A percentile compares a stretch with the other conserved stretches of the same genome.
Conservation (phyloP, 2,329 filamentous ascomycete species). For the Aspergillus thermomutatus region DNA sequence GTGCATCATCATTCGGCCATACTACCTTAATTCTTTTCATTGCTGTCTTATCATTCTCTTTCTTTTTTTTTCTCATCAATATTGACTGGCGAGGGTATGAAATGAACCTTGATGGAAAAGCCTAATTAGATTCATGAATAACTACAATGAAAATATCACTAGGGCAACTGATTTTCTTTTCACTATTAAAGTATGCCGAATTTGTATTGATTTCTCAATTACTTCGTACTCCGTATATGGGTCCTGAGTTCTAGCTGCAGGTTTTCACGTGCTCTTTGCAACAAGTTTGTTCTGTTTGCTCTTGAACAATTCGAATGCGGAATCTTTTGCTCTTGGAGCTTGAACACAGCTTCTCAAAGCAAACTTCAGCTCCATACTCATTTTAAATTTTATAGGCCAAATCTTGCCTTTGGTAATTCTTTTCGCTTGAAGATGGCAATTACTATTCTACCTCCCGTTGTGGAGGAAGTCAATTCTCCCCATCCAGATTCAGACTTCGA, state of each 20-base stretch:
- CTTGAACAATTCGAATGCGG: not conserved
- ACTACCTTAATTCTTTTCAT: not conserved
- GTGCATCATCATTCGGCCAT: not conserved
- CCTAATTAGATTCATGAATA: not conserved
- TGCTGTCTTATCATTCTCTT: not conserved
- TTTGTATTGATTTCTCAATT: not conserved
- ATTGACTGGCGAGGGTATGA: not conserved
- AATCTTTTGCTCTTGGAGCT: slow-evolving; percentile 2
- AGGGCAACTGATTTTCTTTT: too few species aligned
- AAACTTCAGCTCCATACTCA: slow-evolving; percentile 1
- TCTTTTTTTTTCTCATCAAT: not conserved
- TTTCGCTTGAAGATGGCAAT: slow-evolving; percentile 49
- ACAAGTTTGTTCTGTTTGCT: slow-evolving; percentile 20
- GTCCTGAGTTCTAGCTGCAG: too few species aligned
- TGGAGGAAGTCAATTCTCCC: slow-evolving; percentile 29
- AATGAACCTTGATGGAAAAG: not conserved
- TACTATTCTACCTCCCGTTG: slow-evolving; percentile 54
- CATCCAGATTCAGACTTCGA: slow-evolving; percentile 45
- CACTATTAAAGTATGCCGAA: not conserved
- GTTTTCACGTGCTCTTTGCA: slow-evolving; percentile 8
- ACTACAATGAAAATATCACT: not conserved
- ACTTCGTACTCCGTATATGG: too few species aligned
- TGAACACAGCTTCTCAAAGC: not conserved
- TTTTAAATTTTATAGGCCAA: not conserved
- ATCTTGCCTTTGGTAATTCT: not conserved